phyloP scores from a whole-genome alignment of 2,329 filamentous ascomycete genomes.

The Penicillium paneum region DNA sequence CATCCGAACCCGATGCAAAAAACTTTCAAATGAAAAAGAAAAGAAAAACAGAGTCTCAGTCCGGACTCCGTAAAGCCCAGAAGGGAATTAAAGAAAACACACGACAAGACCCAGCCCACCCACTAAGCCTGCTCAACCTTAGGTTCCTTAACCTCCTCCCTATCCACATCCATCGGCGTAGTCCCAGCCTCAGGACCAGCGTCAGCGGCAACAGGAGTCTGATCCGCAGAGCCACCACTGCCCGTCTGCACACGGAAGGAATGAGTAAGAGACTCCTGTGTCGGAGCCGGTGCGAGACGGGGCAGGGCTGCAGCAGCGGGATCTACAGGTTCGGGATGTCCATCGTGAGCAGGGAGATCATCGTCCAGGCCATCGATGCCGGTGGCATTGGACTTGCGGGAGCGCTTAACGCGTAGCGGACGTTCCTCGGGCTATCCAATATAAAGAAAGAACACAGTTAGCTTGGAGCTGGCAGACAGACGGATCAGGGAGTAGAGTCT shows the following conservation, averaged over 20 bases:
- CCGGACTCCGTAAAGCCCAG: not conserved
- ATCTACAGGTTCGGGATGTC: constrained; percentile 20
- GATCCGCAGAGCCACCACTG: constrained; percentile 28
- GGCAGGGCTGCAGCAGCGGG: constrained; percentile 28
- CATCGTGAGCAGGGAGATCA: constrained; percentile 21
- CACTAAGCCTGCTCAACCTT: constrained; percentile 30
- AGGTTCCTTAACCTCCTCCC: constrained; percentile 33
- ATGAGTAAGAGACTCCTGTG: constrained; percentile 39
- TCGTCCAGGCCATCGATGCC: constrained; percentile 27
- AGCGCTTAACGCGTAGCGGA: constrained; percentile 45
- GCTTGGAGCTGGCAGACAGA: not conserved
- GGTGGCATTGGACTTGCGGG: constrained; percentile 37
- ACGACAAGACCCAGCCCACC: not conserved
- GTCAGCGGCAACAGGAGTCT: constrained; percentile 16
- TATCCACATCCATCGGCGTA: constrained; percentile 41
- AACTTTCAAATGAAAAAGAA: not conserved
- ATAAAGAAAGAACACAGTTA: constrained; percentile 2
- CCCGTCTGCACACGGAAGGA: constrained; percentile 36
- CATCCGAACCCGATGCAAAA: constrained; percentile 5
- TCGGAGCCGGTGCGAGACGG: constrained; percentile 34
- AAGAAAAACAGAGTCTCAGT: not conserved
- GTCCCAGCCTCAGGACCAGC: constrained; percentile 25
- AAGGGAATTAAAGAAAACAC: constrained; percentile 4
- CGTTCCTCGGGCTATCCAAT: constrained; percentile 44
- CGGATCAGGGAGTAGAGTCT: not conserved